phyloP scores from a whole-genome alignment of 2,329 filamentous ascomycete species.

The Byssoonygena ceratinophila region DNA sequence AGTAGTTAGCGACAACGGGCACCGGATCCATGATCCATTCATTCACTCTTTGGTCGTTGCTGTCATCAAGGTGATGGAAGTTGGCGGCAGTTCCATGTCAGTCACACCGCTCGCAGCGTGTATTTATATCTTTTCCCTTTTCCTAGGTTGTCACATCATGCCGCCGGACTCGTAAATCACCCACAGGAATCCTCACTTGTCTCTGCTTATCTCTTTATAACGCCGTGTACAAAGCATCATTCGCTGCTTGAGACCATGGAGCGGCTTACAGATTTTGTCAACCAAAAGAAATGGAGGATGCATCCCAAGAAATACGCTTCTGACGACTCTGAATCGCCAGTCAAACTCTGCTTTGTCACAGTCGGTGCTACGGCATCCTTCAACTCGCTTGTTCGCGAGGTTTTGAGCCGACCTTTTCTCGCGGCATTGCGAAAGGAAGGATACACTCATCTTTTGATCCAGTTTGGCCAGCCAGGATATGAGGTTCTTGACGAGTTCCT shows the following conservation, averaged over 20 bases:
- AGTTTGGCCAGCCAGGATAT: conserved; percentile 63
- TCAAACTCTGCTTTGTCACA: conserved; percentile 64
- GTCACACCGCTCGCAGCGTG: not conserved
- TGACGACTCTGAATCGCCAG: conserved; percentile 19
- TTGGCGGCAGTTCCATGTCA: not conserved
- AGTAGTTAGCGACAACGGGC: no score
- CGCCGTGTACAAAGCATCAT: not conserved
- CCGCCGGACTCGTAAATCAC: not conserved
- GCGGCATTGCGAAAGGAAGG: conserved; percentile 45
- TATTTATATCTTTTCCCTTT: not conserved
- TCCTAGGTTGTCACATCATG: not conserved
- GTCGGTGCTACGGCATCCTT: conserved; percentile 89
- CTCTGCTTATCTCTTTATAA: not conserved
- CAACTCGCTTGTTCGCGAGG: conserved; percentile 55
- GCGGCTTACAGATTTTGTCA: not conserved
- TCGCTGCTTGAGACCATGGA: not conserved
- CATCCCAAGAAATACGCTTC: conserved; percentile 9
- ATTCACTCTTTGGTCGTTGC: not conserved
- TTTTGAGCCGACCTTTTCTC: conserved; percentile 55
- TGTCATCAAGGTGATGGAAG: not conserved
- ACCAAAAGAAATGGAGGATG: conserved; percentile 3
- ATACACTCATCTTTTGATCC: conserved; percentile 65
- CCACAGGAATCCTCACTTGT: not conserved
- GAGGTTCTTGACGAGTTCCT: conserved; percentile 41
- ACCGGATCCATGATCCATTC: no score